Percentiles rank a stretch among this genome's conserved stretches.
Conservation (phyloP, 108 stramenopile species). For the Cyclotella sp. region DNA sequence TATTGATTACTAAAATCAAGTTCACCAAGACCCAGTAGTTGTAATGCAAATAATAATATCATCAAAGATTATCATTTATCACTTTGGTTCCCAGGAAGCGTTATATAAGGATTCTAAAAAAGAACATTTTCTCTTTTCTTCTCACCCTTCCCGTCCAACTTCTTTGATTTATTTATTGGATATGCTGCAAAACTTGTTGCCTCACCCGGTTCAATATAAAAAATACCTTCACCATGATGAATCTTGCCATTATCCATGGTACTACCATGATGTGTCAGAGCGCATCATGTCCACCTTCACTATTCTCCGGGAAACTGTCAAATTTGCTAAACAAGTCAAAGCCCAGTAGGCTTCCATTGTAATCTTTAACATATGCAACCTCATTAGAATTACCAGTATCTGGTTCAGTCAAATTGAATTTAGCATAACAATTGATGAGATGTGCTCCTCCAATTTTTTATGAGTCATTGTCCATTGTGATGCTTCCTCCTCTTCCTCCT, state of each 20-base stretch:
- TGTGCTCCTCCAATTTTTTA: slow-evolving; percentile 53
- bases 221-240: slow-evolving; percentile 49
- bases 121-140: slow-evolving; percentile 29
- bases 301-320: neutral
- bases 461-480: neutral
- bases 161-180: slow-evolving; percentile 40
- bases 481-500: slow-evolving; percentile 6
- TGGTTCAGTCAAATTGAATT: slow-evolving; percentile 45
- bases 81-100: slow-evolving; percentile 23
- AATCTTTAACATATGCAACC: slow-evolving; percentile 83
- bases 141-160: slow-evolving; percentile 25
- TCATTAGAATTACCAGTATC: slow-evolving; percentile 57
- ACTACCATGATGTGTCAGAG: slow-evolving; percentile 5
- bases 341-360: slow-evolving; percentile 73
- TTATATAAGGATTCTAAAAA: slow-evolving; percentile 38
- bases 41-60: neutral
- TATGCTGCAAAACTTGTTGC: slow-evolving; percentile 50
- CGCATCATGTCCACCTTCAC: slow-evolving; percentile 7
- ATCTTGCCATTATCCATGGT: neutral
- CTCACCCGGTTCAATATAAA: slow-evolving; percentile 54
- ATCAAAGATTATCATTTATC: neutral
- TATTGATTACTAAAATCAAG: neutral
- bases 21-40: neutral
- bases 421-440: slow-evolving; percentile 59
- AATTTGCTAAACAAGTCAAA: slow-evolving; percentile 60